Evolutionary conservation across 257 asterid genomes (phyloP), one percentile per base, ranked within the genome.

Genomic region (Capsicum rhomboideum): DNA sequence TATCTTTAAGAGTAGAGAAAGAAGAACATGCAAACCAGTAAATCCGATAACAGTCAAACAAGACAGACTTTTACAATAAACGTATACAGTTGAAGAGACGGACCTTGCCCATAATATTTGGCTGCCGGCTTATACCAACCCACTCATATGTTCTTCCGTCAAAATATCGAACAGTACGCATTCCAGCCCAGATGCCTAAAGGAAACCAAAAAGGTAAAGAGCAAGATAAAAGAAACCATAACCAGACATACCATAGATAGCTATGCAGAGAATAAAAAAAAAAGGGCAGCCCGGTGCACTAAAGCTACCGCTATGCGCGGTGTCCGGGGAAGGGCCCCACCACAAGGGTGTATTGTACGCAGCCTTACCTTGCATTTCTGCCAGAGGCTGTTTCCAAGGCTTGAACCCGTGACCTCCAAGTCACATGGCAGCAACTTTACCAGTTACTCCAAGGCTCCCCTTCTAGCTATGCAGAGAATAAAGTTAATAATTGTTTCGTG

Each of bases 111-210:
- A 96, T 91, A 87, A 96, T 96, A 91, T 92, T 95, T 84, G 99
- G 99, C 89, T 96, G 99, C 85, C 95, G 90, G 91, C 98, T 96
- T 85, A 96, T 93, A 85, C 99, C 98, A 83, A 96, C 98, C 99
- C 99, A 96, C 84, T 96, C 97, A 59, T 96, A 96, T n/a, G 99
- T 96, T 92, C 90, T 93, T 59, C 98, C 99, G 84, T 96, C 98
- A 78, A 96, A 96, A 85, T 96, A 92, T 23, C 97, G 91, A 80
- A 96, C 99, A 29, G 98, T 96, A 31, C 94, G 91, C 99, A 96
- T 96, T 82, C 99, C 99, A 20, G 98, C 98, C 99, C 98, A 96
- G 69, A 96, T 96, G 87, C 99, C 99, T 96, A 82, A 7, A 50
- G 54, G 37, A 31, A 29, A 50, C 67, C 61, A 49, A 20, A 46